Conservation (phyloP, 2,329 filamentous ascomycete genomes). For the Arthrinium phaeospermum region DNA sequence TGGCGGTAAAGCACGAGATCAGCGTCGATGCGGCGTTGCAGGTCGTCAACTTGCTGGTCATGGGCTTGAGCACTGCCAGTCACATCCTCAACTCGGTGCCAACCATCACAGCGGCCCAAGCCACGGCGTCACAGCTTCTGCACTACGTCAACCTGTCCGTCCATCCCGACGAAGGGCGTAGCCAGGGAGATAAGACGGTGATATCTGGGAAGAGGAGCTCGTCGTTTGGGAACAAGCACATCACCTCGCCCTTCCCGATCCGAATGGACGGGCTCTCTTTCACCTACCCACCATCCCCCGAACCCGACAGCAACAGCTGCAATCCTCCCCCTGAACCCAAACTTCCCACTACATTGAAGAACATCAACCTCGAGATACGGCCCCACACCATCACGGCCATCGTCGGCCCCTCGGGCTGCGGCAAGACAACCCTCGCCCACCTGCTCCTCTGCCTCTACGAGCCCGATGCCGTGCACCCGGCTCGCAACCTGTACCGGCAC, state of each 20-base stretch:
- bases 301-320: too few species aligned
- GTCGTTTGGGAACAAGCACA: constrained; percentile 27
- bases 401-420: constrained; percentile 85
- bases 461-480: constrained; percentile 35
- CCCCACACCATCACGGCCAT: constrained; percentile 56
- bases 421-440: constrained; percentile 84
- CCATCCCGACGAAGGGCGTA: constrained; percentile 50
- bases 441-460: constrained; percentile 76
- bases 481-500: constrained; percentile 26
- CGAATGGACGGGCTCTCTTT: constrained; percentile 69
- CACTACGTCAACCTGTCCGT: constrained; percentile 67
- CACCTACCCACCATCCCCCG: constrained; percentile 63
- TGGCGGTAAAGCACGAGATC: constrained; percentile 51
- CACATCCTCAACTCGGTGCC: constrained; percentile 77
- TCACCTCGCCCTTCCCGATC: constrained; percentile 49
- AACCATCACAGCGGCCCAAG: constrained; percentile 76
- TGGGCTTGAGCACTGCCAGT: constrained; percentile 77
- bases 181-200: constrained; percentile 44
- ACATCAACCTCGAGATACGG: not conserved
- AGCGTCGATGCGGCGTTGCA: constrained; percentile 68
- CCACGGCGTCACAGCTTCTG: constrained; percentile 75
- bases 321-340: not conserved
- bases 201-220: constrained; percentile 42
- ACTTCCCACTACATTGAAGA: not conserved
- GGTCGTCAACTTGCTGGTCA: constrained; percentile 83